phyloP scores from a whole-genome alignment of 805 yeast genomes.

The Lachancea quebecensis region DNA sequence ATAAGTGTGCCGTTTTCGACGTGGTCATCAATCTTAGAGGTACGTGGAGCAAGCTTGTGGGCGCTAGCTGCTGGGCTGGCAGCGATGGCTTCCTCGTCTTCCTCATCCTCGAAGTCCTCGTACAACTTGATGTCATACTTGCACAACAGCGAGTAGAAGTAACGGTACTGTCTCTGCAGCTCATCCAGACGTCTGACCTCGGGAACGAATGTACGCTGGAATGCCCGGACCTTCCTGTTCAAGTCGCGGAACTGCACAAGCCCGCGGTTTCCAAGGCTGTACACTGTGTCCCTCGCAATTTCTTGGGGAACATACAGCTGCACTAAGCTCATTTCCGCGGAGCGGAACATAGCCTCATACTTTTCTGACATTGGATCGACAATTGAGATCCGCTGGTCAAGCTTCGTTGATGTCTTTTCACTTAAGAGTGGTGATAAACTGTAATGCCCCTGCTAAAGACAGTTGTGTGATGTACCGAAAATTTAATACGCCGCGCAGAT shows the following conservation, averaged over 20 bases:
- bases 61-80: too few relatives aligned
- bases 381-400: neutral
- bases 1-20: slow-evolving; percentile 54
- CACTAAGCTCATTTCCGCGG: slow-evolving; percentile 95
- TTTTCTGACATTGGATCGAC: slow-evolving; percentile 10
- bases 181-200: slow-evolving; percentile 81
- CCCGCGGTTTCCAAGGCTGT: slow-evolving; percentile 80
- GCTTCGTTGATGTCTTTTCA: too few relatives aligned
- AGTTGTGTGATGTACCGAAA: neutral
- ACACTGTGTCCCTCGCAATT: slow-evolving; percentile 78
- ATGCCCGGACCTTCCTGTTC: slow-evolving; percentile 70
- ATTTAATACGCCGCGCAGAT: too few relatives aligned
- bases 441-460: neutral
- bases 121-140: slow-evolving; percentile 38
- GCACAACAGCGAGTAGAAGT: slow-evolving; percentile 43
- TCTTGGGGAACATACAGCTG: slow-evolving; percentile 90
- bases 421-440: neutral
- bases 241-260: slow-evolving; percentile 83
- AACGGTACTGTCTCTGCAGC: slow-evolving; percentile 76
- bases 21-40: slow-evolving; percentile 67
- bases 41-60: slow-evolving; percentile 29
- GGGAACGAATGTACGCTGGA: slow-evolving; percentile 85
- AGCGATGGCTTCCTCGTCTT: slow-evolving; percentile 16
- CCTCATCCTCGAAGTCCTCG: slow-evolving; percentile 18
- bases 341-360: slow-evolving; percentile 45